phyloP scores from a whole-genome alignment of 345 rosid genomes.

The Microcos paniculata region DNA sequence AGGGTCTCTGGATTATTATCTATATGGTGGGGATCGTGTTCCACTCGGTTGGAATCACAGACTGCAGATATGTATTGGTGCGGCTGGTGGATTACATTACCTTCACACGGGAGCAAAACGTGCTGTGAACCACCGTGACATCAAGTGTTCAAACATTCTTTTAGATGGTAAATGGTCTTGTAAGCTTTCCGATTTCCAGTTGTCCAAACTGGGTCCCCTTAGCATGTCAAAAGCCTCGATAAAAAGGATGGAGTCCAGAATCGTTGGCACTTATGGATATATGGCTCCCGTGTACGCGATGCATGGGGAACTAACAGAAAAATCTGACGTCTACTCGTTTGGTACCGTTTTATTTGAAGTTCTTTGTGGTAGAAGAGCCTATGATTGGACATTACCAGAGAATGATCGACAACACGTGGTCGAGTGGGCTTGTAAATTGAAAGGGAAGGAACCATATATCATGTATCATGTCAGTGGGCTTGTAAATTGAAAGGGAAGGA shows the following conservation, averaged over 20 bases:
- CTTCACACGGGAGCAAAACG: conserved; percentile 25
- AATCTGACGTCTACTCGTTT: no score
- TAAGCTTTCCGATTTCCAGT: conserved; percentile 30
- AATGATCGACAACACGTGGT: no score
- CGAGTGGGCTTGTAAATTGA: no score
- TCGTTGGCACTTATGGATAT: conserved; percentile 30
- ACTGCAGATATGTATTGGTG: conserved; percentile 43
- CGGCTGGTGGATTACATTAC: conserved; percentile 41
- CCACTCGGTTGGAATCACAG: conserved; percentile 43
- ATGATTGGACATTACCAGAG: no score
- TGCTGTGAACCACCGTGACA: conserved; percentile 29
- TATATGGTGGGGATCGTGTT: conserved; percentile 23
- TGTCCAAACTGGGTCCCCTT: conserved; percentile 29
- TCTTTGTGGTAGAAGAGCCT: no score
- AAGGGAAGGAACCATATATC: no score
- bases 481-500: no score
- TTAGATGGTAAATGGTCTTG: conserved; percentile 25
- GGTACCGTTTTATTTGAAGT: no score
- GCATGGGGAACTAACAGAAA: no score
- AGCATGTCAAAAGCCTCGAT: no score
- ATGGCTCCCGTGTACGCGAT: no score
- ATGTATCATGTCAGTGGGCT: no score
- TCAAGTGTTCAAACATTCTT: conserved; percentile 29
- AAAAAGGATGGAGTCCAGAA: conserved; percentile 7
- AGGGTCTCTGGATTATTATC: conserved; percentile 35